Evolutionary conservation across 306 rosid species (phyloP).

Genomic region (Castanea sativa): DNA sequence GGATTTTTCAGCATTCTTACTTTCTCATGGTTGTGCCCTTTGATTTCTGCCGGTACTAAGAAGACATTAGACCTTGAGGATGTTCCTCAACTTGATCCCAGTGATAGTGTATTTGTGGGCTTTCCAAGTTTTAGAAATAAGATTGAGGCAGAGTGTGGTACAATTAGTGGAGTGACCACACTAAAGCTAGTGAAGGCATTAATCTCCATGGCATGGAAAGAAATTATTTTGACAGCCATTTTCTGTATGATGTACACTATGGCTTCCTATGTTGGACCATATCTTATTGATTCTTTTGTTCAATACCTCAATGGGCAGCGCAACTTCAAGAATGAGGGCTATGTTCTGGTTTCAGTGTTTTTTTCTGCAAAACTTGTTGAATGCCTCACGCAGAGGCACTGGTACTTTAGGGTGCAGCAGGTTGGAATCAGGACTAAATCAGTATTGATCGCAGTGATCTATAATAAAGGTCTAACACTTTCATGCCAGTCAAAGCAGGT

Average conservation of each 20-base stretch:
- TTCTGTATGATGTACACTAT: conserved; percentile 24
- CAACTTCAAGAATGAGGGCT: conserved; percentile 37
- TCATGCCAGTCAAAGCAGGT: conserved; percentile 49
- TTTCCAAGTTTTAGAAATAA: conserved; percentile 42
- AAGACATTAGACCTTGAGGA: conserved; percentile 73
- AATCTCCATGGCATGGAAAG: conserved; percentile 39
- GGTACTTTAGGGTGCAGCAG: conserved; percentile 39
- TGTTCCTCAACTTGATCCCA: conserved; percentile 55
- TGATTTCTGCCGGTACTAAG: conserved; percentile 54
- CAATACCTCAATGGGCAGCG: conserved; percentile 46
- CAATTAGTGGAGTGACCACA: conserved; percentile 24
- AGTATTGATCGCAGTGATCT: conserved; percentile 34
- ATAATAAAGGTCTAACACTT: conserved; percentile 46
- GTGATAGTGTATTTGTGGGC: conserved; percentile 49
- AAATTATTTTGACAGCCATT: conserved; percentile 28
- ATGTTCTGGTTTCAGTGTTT: conserved; percentile 39
- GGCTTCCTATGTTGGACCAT: conserved; percentile 53
- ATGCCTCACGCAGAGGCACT: conserved; percentile 45
- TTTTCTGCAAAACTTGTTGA: conserved; percentile 47
- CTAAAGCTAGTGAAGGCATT: conserved; percentile 35
- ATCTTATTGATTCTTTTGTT: conserved; percentile 45
- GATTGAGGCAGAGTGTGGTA: conserved; percentile 32
- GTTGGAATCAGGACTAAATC: conserved; percentile 36
- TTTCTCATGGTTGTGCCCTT: conserved; percentile 70
- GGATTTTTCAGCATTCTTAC: conserved; percentile 64